Conservation (phyloP, 257 asterid genomes). For the Jasminum sambac region DNA sequence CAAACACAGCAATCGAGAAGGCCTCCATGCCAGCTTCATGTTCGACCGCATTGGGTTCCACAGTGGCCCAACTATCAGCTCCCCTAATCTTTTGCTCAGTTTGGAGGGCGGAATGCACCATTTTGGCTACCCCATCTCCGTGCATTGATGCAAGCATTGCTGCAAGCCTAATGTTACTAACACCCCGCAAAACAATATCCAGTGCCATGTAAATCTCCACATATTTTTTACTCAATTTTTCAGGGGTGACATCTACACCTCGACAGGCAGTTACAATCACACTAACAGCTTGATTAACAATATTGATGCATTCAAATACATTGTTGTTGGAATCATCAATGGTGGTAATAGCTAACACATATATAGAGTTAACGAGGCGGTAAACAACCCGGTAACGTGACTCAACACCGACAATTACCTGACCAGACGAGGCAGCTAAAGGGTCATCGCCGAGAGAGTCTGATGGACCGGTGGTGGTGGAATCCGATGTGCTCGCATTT, state of each 20-base stretch:
- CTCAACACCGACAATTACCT: constrained; percentile 86
- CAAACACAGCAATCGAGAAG: constrained; percentile 56
- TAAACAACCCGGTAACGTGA: constrained; percentile 84
- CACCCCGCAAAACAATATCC: constrained; percentile 92
- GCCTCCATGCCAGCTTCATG: constrained; percentile 65
- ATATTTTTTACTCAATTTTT: constrained; percentile 82
- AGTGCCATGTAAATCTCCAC: constrained; percentile 96
- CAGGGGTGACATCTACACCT: constrained; percentile 96
- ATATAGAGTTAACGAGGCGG: constrained; percentile 85
- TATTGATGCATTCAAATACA: constrained; percentile 81
- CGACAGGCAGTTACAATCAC: constrained; percentile 92
- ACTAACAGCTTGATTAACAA: constrained; percentile 89
- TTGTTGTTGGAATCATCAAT: constrained; percentile 75
- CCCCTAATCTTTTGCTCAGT: constrained; percentile 95
- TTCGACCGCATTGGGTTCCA: constrained; percentile 63
- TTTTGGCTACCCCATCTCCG: constrained; percentile 94
- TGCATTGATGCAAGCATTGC: constrained; percentile 96
- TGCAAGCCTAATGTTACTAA: constrained; percentile 84
- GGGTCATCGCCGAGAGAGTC: constrained; percentile 91
- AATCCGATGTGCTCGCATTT: constrained; percentile 33
- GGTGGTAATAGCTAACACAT: constrained; percentile 86
- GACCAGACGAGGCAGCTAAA: constrained; percentile 90
- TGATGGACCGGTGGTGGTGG: constrained; percentile 33
- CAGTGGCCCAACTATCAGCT: constrained; percentile 73
- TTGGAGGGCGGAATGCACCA: constrained; percentile 85